phyloP scores from a whole-genome alignment of 2,329 filamentous ascomycete species.

The Metarhizium robertsii region DNA sequence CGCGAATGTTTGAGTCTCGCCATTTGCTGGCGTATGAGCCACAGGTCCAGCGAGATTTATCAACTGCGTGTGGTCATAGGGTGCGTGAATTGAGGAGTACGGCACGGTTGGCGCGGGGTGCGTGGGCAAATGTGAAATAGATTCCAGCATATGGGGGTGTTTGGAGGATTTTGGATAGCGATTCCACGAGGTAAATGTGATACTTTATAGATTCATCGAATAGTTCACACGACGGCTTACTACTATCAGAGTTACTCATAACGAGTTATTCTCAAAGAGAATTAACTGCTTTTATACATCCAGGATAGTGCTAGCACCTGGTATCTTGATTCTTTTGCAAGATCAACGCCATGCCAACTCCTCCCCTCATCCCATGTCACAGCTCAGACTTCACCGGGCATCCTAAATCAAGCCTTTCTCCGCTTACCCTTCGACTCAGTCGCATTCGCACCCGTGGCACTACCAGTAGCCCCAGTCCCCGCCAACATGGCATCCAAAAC shows the following conservation, averaged over 20 bases:
- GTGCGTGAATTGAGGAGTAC: conserved; percentile 42
- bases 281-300: not conserved
- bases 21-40: conserved; percentile 34
- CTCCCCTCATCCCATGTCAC: not conserved
- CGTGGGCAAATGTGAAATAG: conserved; percentile 34
- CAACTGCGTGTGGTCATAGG: conserved; percentile 41
- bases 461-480: conserved; percentile 18
- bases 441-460: conserved; percentile 22
- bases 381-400: not conserved
- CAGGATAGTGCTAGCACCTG: not conserved
- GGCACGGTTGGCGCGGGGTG: conserved; percentile 38
- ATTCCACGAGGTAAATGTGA: not conserved
- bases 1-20: conserved; percentile 37
- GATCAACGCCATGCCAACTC: not conserved
- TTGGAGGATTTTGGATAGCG: not conserved
- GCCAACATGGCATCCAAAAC: conserved; percentile 40
- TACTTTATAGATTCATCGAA: not conserved
- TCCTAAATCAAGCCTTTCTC: conserved; percentile 29
- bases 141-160: conserved; percentile 2
- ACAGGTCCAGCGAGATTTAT: conserved; percentile 36
- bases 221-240: not conserved
- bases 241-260: not conserved
- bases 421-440: conserved; percentile 34
- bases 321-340: not conserved
- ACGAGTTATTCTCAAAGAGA: not conserved